Base-by-base conservation (phyloP, 1,139 yeast species). In the Sugiyamaella xylanicola region DNA sequence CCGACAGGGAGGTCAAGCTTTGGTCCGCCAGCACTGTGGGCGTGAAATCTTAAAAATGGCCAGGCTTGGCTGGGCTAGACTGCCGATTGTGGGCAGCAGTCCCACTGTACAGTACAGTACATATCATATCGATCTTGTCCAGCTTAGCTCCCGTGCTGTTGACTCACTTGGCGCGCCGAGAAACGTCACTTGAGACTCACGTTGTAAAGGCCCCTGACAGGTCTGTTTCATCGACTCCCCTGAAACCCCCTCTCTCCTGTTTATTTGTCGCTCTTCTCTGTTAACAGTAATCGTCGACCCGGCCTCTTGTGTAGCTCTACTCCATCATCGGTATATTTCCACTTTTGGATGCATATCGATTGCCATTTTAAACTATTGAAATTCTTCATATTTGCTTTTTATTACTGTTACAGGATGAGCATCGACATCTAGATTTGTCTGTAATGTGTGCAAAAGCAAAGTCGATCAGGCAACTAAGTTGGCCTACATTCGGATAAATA, bases 381-480 rank as follows among this genome's bases (percentile, higher is more conserved):
- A 32, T 32, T n/a, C 37, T n/a, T 15, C 37, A 8, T 4, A 8
- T 4, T 32, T 32, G 37, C 37, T 32, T 32, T 32, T 32, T 32
- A 4, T n/a, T 32, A n/a, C 37, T 32, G 37, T 32, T 32, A n/a
- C 37, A 32, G 37, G 37, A 32, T 32, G 37, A 32, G 37, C 37
- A 32, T 32, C 37, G 37, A 8, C 37, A 32, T 37, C 42, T 16
- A 16, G 42, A 37, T 16, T 37, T 15, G 42, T 37, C 19, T 5
- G n/a, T 13, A 5, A 7, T n/a, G 4, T 13, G 39, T 7, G n/a
- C 4, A 35, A 35, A 35, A 15, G 16, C n/a, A 35, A 35, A 16
- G 42, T 4, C 21, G 42, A 40, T 40, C 44, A 40, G 44, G 44
- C 44, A 40, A 40, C 44, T 20, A 9, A 13, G 37, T 32, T 32